Conservation (phyloP, 2,329 filamentous ascomycete genomes). For the Thelonectria discophora region DNA sequence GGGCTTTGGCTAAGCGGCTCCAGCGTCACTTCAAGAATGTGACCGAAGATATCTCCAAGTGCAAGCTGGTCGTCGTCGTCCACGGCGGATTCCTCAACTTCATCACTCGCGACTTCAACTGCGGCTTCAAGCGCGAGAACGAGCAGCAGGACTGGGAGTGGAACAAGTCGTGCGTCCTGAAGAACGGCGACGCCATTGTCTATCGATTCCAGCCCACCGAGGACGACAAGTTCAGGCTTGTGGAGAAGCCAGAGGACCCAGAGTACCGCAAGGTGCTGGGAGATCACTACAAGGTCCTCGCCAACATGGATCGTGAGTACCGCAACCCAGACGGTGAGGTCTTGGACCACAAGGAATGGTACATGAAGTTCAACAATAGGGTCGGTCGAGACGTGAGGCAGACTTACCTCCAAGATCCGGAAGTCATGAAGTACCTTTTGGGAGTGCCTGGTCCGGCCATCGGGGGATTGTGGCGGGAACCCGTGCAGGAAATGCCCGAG, state of each 20-base stretch:
- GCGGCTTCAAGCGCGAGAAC: not conserved
- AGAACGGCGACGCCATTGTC: not conserved
- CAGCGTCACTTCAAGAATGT: not conserved
- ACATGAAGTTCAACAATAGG: not conserved
- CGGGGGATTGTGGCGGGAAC: not conserved
- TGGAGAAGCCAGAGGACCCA: not conserved
- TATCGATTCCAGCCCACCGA: not conserved
- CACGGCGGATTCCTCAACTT: not conserved
- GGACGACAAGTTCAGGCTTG: not conserved
- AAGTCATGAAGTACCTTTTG: not conserved
- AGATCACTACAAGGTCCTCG: not conserved
- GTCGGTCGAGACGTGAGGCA: not conserved
- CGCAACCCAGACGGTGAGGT: not conserved
- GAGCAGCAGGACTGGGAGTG: not conserved
- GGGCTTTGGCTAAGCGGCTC: not conserved
- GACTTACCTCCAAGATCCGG: not conserved
- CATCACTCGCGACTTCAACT: not conserved
- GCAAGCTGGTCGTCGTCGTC: not conserved
- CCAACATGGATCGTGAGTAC: not conserved
- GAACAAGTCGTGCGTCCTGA: not conserved
- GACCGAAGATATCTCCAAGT: not conserved
- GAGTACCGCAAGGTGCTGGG: not conserved
- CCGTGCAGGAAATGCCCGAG: too few relatives aligned
- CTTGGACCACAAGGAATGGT: not conserved
- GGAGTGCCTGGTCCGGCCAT: not conserved